Evolutionary conservation across 2,329 filamentous ascomycete species (phyloP).

Genomic region (Hymenoscyphus scutula): DNA sequence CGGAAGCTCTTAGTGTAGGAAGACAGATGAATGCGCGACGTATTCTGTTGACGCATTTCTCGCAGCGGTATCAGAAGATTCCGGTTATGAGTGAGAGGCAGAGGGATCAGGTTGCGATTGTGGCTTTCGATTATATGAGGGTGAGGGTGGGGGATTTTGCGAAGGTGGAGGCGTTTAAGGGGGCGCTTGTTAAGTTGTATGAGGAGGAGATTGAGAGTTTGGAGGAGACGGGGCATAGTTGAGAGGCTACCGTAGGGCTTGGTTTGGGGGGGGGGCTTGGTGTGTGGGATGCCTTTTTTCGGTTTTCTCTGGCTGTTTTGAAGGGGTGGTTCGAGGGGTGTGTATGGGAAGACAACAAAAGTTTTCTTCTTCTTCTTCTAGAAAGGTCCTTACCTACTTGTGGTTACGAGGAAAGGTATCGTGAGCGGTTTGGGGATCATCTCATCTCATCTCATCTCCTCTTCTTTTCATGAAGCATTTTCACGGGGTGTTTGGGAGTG

Average conservation of each 20-base stretch:
- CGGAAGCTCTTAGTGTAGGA: slow-evolving; percentile 78
- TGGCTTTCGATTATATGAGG: slow-evolving; percentile 78
- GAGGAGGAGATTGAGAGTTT: slow-evolving; percentile 36
- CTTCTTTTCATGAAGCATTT: background rate
- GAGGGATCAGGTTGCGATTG: slow-evolving; percentile 59
- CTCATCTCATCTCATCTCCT: slow-evolving; percentile 3
- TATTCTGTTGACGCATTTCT: slow-evolving; percentile 90
- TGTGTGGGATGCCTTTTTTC: too few relatives aligned
- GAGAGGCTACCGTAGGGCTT: too few relatives aligned
- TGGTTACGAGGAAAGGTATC: background rate
- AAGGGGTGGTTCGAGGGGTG: too few relatives aligned
- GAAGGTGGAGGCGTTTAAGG: slow-evolving; percentile 61
- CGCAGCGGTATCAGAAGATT: slow-evolving; percentile 71
- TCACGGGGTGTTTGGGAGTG: background rate
- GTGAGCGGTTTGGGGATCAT: background rate
- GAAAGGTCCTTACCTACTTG: too few relatives aligned
- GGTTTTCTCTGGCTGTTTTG: too few relatives aligned
- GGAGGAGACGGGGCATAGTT: slow-evolving; percentile 2
- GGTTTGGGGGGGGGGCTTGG: too few relatives aligned
- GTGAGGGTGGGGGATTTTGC: slow-evolving; percentile 69
- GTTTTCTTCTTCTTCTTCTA: too few relatives aligned
- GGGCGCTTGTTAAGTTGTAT: slow-evolving; percentile 57
- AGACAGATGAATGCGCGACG: slow-evolving; percentile 74
- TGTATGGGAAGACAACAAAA: too few relatives aligned
- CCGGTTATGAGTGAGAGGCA: slow-evolving; percentile 41